These are phyloP conservation scores for Coprinopsis cinerea DNA, from an alignment of 768 basidiomycete genomes.

Conservation along the genomic window DNA sequence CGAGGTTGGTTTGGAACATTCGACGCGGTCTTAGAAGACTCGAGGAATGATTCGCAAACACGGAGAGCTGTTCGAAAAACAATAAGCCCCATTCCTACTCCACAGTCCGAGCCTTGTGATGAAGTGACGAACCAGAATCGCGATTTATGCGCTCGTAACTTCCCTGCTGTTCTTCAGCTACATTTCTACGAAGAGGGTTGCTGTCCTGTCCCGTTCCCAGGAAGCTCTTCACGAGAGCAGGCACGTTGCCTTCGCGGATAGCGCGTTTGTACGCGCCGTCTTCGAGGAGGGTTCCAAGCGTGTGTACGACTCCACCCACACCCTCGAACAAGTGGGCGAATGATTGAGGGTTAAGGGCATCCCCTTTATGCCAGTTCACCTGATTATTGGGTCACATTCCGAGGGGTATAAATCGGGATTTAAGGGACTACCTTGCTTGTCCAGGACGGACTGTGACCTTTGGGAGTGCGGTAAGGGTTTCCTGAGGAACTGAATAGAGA, in stretches of 20 bases:
- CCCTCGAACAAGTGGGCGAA: constrained; percentile 64
- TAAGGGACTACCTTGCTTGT: constrained; percentile 50
- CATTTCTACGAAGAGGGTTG: constrained; percentile 52
- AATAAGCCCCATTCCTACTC: background rate
- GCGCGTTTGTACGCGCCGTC: constrained; percentile 74
- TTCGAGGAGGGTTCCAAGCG: constrained; percentile 86
- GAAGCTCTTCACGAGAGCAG: constrained; percentile 41
- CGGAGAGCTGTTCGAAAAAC: constrained; percentile 45
- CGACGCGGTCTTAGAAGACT: constrained; percentile 31
- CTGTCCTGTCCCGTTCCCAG: constrained; percentile 31
- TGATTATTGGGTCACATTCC: constrained; percentile 22
- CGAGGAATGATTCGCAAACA: constrained; percentile 72
- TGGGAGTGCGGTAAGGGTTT: constrained; percentile 77
- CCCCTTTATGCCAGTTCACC: constrained; percentile 86
- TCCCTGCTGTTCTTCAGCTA: constrained; percentile 20
- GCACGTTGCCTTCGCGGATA: constrained; percentile 52
- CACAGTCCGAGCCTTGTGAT: background rate
- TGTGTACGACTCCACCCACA: constrained; percentile 82
- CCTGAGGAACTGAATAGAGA: constrained; percentile 67
- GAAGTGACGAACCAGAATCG: constrained; percentile 69
- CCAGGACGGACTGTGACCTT: constrained; percentile 89
- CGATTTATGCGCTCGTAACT: constrained; percentile 82
- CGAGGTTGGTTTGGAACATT: constrained; percentile 32
- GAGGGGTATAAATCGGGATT: background rate
- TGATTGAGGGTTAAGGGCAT: constrained; percentile 71